Base-by-base conservation (phyloP, 352 stramenopile species). In the Globisporangium paroecandrum region DNA sequence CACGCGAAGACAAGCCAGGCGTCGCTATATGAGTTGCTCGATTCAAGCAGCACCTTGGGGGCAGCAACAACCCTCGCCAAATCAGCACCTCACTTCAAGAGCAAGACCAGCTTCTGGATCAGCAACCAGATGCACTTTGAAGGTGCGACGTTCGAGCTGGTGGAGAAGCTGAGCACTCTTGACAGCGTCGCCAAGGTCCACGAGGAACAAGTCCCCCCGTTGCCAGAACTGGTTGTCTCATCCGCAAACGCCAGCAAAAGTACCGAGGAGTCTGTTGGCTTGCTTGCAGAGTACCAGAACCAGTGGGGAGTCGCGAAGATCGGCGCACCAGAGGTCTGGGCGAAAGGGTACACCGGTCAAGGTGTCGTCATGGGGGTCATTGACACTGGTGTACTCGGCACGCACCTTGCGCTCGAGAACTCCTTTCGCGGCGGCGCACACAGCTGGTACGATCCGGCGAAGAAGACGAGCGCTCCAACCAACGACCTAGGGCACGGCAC, bases 111-210 rank as follows among this genome's bases (percentile, higher is more conserved):
- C 22, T 75, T 56, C 27, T 75, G 69, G 69, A 58, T 69, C 53
- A 58, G 38, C 38, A 75, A 75, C 47, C 58, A 69, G 34, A 20
- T 69, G 1, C 49, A 38, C 15, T 58, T 75, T 58, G 60, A 72
- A 20, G 69, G 29, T 9, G 69, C 69, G 41, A 57, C 53, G n/a
- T 41, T 64, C 53, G 56, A 65, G 22, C 57, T 75, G 20, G n/a
- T 75, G 18, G 65, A 71, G 46, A 64, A 62, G 57, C 41, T 78
- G 10, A 60, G 62, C 3, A 18, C 53, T 36, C 24, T 76, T 3
- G 10, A 47, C 0, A 27, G 49, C 9, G 43, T 78, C 24, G n/a
- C 58, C 3, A 12, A 62, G 15, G 69, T 78, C 18, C 66, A 43
- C 18, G 64, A 70, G 38, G 49, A 76, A 53, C 24, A 66, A 24